These are phyloP conservation scores for Dissophora ornata DNA, from an alignment of 192 early-diverging fungal species.

Conservation along the genomic window DNA sequence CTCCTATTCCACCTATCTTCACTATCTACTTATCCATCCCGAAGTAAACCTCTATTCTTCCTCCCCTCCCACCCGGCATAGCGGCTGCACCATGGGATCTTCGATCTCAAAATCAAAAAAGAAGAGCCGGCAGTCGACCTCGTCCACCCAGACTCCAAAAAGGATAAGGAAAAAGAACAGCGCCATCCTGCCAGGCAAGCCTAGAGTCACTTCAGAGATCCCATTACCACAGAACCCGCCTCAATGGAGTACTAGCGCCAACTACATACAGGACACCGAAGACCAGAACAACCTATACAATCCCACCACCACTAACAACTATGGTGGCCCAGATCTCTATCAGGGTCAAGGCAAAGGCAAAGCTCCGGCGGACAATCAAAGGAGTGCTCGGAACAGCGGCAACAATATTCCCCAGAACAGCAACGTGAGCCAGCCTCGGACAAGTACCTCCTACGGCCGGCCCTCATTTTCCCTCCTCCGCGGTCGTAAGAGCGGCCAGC, in stretches of 20 bases:
- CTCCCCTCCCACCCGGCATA: not conserved
- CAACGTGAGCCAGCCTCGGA: slow-evolving; percentile 34
- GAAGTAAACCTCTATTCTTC: not conserved
- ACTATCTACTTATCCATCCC: too few species aligned
- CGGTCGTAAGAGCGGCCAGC: slow-evolving; percentile 29
- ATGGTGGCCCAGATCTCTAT: too few species aligned
- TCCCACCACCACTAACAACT: not conserved
- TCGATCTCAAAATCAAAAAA: slow-evolving; percentile 47
- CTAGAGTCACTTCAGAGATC: slow-evolving; percentile 1
- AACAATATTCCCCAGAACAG: slow-evolving; percentile 5
- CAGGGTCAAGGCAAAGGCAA: too few species aligned
- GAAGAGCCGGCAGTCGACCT: slow-evolving; percentile 40
- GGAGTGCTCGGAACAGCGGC: slow-evolving; percentile 12
- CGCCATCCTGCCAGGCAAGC: not conserved
- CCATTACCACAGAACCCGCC: slow-evolving; percentile 14
- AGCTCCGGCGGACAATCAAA: too few species aligned
- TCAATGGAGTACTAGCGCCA: slow-evolving; percentile 15
- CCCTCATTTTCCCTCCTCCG: slow-evolving; percentile 28
- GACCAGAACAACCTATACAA: not conserved
- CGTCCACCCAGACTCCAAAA: not conserved
- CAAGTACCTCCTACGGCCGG: slow-evolving; percentile 23
- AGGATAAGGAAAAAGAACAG: slow-evolving; percentile 1
- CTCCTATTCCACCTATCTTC: too few species aligned
- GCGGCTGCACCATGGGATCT: slow-evolving; percentile 27
- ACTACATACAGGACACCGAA: too few species aligned